Evolutionary conservation across 139 green algal species (phyloP).

Genomic region (Coelastrella sp.): DNA sequence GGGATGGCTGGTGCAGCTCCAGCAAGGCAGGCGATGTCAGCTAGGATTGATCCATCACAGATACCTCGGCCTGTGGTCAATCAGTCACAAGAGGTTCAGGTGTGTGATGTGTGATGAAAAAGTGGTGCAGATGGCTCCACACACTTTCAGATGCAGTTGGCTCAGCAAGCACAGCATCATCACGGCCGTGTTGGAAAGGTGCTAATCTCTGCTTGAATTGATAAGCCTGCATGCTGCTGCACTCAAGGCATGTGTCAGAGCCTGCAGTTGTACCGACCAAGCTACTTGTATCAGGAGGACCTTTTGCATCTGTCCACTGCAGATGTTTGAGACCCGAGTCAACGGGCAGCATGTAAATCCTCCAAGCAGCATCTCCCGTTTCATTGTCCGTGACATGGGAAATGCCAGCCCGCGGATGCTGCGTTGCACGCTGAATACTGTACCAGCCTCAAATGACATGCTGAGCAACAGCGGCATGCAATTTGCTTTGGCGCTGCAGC

Average conservation of each 20-base stretch:
- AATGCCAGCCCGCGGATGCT: slow-evolving; percentile 85
- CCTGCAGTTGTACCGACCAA: background rate
- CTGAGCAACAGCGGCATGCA: slow-evolving; percentile 83
- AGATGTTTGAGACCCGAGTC: slow-evolving; percentile 81
- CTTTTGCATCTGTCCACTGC: slow-evolving; percentile 6
- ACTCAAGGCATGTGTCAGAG: no score
- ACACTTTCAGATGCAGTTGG: no score
- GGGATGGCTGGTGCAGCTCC: background rate
- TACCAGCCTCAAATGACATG: slow-evolving; percentile 84
- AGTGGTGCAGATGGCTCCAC: no score
- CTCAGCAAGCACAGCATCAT: no score
- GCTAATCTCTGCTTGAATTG: no score
- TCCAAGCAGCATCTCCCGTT: slow-evolving; percentile 57
- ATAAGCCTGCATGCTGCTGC: no score
- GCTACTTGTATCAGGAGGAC: background rate
- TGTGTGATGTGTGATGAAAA: background rate
- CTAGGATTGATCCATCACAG: slow-evolving; percentile 85
- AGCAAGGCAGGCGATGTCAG: slow-evolving; percentile 33
- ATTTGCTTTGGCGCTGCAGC: slow-evolving; percentile 85
- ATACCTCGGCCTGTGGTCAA: slow-evolving; percentile 79
- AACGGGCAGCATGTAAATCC: slow-evolving; percentile 53
- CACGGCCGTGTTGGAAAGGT: no score
- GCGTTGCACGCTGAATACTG: slow-evolving; percentile 82
- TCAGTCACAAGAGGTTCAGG: slow-evolving; percentile 46
- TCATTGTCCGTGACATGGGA: slow-evolving; percentile 76